phyloP scores from a whole-genome alignment of 805 yeast species.

The Metschnikowia gelsemii region DNA sequence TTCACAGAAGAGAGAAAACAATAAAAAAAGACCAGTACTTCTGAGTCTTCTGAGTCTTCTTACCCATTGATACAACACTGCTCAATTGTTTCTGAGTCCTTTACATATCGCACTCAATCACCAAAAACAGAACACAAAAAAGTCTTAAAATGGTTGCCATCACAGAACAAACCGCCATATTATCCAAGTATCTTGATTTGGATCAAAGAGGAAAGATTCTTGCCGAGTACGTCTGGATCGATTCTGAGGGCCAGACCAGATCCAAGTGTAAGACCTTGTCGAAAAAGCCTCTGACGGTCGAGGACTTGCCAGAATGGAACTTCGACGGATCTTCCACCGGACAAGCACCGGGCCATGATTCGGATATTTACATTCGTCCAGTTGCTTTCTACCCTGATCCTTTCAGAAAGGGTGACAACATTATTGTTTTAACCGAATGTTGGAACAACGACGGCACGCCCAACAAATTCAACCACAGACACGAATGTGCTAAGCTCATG shows the following conservation, averaged over 20 bases:
- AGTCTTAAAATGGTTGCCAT: slow-evolving; percentile 41
- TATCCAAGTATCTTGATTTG: slow-evolving; percentile 78
- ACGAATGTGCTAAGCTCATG: slow-evolving; percentile 93
- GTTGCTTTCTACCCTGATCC: slow-evolving; percentile 94
- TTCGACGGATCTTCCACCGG: slow-evolving; percentile 98
- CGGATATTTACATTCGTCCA: slow-evolving; percentile 95
- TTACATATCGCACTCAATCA: too few relatives aligned
- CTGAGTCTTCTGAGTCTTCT: not conserved
- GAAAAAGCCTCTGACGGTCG: slow-evolving; percentile 66
- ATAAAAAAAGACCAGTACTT: not conserved
- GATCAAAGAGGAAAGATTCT: slow-evolving; percentile 83
- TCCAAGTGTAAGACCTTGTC: slow-evolving; percentile 89
- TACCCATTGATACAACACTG: not conserved
- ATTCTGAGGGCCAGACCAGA: slow-evolving; percentile 85
- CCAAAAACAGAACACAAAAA: too few relatives aligned
- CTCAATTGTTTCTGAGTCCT: too few relatives aligned
- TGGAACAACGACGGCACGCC: slow-evolving; percentile 99
- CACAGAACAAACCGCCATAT: slow-evolving; percentile 71
- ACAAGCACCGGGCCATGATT: slow-evolving; percentile 98
- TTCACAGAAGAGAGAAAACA: not conserved
- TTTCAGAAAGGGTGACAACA: slow-evolving; percentile 96
- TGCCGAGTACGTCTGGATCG: slow-evolving; percentile 99
- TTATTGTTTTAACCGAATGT: slow-evolving; percentile 92
- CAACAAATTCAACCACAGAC: slow-evolving; percentile 97
- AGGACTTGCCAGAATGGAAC: slow-evolving; percentile 98